A percentile compares a stretch with the other conserved stretches of the same genome.
These are phyloP conservation scores for Epichloe typhina DNA, from an alignment of 2,329 filamentous ascomycete genomes.

Conservation along the genomic window DNA sequence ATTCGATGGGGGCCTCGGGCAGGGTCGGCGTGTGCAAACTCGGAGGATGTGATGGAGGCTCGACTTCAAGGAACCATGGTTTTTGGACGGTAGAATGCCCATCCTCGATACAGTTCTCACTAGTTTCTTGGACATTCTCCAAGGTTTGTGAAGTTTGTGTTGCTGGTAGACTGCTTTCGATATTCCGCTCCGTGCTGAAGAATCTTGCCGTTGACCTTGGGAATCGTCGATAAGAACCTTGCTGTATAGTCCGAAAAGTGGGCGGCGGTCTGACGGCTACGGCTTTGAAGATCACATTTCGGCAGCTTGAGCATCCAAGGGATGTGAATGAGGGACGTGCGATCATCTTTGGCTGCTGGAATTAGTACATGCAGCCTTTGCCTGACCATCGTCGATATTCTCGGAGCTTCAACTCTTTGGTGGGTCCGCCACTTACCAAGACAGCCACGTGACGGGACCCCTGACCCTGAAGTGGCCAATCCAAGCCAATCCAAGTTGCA, in stretches of 20 bases:
- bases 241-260: constrained; percentile 13
- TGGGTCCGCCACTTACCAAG: neutral
- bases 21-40: constrained; percentile 33
- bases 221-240: constrained; percentile 8
- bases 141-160: constrained; percentile 5
- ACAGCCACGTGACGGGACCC: constrained; percentile 7
- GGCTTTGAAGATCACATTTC: constrained; percentile 17
- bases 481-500: constrained; percentile 1
- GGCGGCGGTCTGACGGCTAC: constrained; percentile 13
- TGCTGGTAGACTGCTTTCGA: constrained; percentile 8
- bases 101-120: neutral
- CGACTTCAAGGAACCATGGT: constrained; percentile 81
- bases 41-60: constrained; percentile 40
- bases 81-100: constrained; percentile 14
- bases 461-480: constrained; percentile 3
- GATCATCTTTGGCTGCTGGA: constrained; percentile 14
- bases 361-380: neutral
- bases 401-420: constrained; percentile 2
- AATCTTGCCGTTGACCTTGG: constrained; percentile 12
- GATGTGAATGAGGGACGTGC: constrained; percentile 16
- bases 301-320: constrained; percentile 19
- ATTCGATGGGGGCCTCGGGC: constrained; percentile 46
- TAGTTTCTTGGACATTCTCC: constrained; percentile 19
- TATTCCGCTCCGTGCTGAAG: constrained; percentile 11
- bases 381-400: neutral